Evolutionary conservation across 495 filamentous ascomycete species (phyloP), one percentile per base, ranked within the genome.

Genomic region (Mycothermus thermophilus): DNA sequence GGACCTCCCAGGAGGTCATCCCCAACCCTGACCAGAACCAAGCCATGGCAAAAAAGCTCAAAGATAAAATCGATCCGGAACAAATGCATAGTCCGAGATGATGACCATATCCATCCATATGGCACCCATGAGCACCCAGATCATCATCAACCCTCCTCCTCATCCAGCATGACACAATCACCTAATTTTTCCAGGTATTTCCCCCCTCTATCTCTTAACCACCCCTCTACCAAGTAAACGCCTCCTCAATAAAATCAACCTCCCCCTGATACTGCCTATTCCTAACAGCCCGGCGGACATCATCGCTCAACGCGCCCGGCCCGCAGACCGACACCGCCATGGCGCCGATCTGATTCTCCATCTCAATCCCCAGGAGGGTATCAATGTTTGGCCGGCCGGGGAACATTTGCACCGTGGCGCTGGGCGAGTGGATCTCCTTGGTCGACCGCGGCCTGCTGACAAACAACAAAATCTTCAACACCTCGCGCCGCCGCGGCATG

Each of bases 201-300:
- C 17, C 20, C 18, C 18, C n/a, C 16, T 20, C 1, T 6, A 11
- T 18, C 13, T 14, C n/a, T n/a, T n/a, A n/a, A 22, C 8, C 27
- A 8, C 11, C 11, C 26, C 3, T 46, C 38, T 67, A 83, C 80
- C 80, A 88, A 10, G 80, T 88, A 60, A 97, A 97, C 28, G 83
- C 81, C 63, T 97, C 90, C 54, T 97, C 90, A 15, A 87, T 67
- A 58, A 96, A 95, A 54, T 95, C 86, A 12, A 96, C 64, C 20
- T 66, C 71, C 14, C 72, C 76, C 3, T 70, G 67, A 32, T 73
- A 66, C 31, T 81, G 74, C 44, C 71, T 66, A 23, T 58, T 62
- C 34, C 90, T 64, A 13, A 80, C 72, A 13, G 84, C 84, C 14
- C 62, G 61, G 16, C 90, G 49, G 0, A 96, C 92, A 40, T 85